Conservation (phyloP, 1,284 basidiomycete species). For the Cutaneotrichosporon cutaneum region DNA sequence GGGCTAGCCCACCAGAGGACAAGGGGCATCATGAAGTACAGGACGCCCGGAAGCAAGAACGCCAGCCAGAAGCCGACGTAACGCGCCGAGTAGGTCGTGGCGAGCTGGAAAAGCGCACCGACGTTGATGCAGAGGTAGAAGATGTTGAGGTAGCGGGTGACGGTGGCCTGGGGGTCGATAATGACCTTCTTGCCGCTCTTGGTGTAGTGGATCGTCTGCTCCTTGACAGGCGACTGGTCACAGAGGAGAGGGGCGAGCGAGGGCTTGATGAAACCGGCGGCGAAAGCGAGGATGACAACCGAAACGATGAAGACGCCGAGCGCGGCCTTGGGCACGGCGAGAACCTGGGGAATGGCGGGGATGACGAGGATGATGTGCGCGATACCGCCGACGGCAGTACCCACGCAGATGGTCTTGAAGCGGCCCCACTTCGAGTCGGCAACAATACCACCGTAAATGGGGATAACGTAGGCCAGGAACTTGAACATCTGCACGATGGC, state of each 20-base stretch:
- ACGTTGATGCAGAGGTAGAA: slow-evolving; percentile 51
- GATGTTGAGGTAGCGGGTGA: slow-evolving; percentile 46
- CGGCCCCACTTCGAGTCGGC: slow-evolving; percentile 65
- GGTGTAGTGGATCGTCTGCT: slow-evolving; percentile 36
- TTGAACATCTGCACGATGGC: slow-evolving; percentile 41
- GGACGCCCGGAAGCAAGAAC: slow-evolving; percentile 55
- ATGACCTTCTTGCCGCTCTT: slow-evolving; percentile 50
- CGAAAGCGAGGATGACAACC: slow-evolving; percentile 50
- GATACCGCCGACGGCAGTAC: slow-evolving; percentile 41
- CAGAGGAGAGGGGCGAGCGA: slow-evolving; percentile 50
- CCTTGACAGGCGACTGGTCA: slow-evolving; percentile 52
- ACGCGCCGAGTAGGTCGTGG: slow-evolving; percentile 48
- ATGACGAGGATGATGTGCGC: slow-evolving; percentile 48
- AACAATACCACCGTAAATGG: slow-evolving; percentile 57
- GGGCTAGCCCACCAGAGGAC: slow-evolving; percentile 15
- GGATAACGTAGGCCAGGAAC: slow-evolving; percentile 40
- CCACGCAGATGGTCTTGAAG: slow-evolving; percentile 67
- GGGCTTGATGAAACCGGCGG: slow-evolving; percentile 53
- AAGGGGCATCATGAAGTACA: slow-evolving; percentile 48
- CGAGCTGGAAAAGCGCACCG: slow-evolving; percentile 49
- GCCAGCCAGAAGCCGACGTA: slow-evolving; percentile 54
- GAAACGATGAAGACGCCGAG: slow-evolving; percentile 50
- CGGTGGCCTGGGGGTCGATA: slow-evolving; percentile 48
- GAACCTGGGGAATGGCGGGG: slow-evolving; percentile 48
- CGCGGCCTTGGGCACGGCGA: slow-evolving; percentile 23